Base-by-base conservation (phyloP, 2,329 filamentous ascomycete genomes). In the Botryotinia narcissicola region DNA sequence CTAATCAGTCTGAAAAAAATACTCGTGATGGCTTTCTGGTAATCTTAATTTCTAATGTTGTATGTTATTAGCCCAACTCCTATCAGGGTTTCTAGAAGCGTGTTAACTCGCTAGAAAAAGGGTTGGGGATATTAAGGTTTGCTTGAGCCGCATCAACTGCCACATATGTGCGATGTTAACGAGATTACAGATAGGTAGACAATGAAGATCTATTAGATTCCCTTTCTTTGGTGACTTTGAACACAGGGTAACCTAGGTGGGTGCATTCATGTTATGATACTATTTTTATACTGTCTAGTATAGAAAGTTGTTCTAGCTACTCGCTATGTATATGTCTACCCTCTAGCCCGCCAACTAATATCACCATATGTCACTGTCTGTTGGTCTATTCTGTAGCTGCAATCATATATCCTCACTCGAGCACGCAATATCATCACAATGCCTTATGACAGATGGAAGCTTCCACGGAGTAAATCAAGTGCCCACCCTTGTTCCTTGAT, bases 81-180 rank as follows among this genome's bases (percentile, higher is more conserved):
- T 48, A 35, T 35, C 12, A 32, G 20, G 51, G n/a, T 16, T 54
- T 54, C n/a, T 54, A 18, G 51, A n/a, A 54, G 48, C 51, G 14
- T 16, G n/a, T 29, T 54, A 9, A 54, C 25, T 68, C 48, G 35
- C 48, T 57, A 57, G 66, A 68, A 9, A 48, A 68, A 68, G 48
- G 48, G 37, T n/a, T 18, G 9, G 48, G 18, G 25, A 42, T 12
- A 68, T 57, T 12, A n/a, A 37, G 10, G 29, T 57, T n/a, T 57
- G n/a, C 25, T 68, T 51, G 64, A 68, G 46, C 64, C 64, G 46
- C 64, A 68, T 68, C 25, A 54, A 54, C 40, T 42, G 46, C 16
- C 25, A 68, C 7, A 16, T 22, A 29, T 18, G 54, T 57, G 18
- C 8, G 12, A 67, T 68, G 25, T 22, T 20, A 8, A 37, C 40